These are phyloP conservation scores for Gossypium schwendimanii DNA, from an alignment of 441 rosid genomes.

Conservation along the genomic window DNA sequence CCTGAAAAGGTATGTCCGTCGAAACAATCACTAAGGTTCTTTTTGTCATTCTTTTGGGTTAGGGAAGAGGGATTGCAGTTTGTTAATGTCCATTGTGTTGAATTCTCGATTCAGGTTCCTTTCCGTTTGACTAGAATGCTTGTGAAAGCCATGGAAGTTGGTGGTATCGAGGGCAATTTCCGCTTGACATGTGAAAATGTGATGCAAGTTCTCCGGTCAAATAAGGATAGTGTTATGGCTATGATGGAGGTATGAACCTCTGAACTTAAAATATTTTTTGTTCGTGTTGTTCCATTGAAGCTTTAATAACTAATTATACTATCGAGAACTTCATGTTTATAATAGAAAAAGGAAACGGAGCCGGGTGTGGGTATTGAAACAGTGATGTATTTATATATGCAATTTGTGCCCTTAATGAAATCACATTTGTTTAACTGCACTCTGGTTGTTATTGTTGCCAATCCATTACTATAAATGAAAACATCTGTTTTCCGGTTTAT, in stretches of 20 bases:
- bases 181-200: conserved; percentile 98
- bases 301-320: not conserved
- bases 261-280: not conserved
- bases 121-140: conserved; percentile 99
- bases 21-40: not conserved
- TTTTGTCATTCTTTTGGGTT: not conserved
- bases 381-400: not conserved
- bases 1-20: conserved; percentile 74
- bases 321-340: not conserved
- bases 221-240: conserved; percentile 96
- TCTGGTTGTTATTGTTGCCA: not conserved
- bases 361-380: not conserved
- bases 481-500: not conserved
- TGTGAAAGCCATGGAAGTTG: conserved; percentile 99
- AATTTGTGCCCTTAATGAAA: not conserved
- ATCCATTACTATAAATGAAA: not conserved
- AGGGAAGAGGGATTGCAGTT: not conserved
- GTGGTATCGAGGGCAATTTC: conserved; percentile 97
- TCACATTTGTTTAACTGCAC: not conserved
- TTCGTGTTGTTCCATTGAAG: not conserved
- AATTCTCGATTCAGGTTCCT: conserved; percentile 59
- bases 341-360: not conserved
- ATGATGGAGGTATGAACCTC: conserved; percentile 84
- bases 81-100: not conserved
- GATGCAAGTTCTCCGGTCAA: conserved; percentile 96